Conservation (phyloP, 176 grass and related monocot genomes). For the Oryza glaberrima region DNA sequence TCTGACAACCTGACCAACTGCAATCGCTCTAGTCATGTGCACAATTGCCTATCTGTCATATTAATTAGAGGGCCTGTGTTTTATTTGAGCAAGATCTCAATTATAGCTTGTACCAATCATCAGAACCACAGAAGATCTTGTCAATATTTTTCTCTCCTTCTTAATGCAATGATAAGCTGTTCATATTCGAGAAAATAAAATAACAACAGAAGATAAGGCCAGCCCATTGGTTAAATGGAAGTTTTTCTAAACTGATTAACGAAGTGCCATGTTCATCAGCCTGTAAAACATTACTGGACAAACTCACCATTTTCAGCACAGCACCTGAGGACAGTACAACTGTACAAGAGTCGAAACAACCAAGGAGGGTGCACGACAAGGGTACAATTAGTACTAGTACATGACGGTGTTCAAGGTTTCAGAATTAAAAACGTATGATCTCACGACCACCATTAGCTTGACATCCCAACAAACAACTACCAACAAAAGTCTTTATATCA, state of each 20-base stretch:
- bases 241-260: constrained; percentile 25
- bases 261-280: not conserved
- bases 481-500: not conserved
- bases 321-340: not conserved
- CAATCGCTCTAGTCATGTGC: not conserved
- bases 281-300: not conserved
- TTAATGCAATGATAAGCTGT: no score
- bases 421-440: not conserved
- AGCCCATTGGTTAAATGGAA: constrained; percentile 1
- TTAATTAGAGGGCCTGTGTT: not conserved
- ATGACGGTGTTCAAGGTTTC: not conserved
- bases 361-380: not conserved
- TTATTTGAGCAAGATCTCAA: constrained; percentile 16
- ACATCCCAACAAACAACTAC: not conserved
- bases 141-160: no score
- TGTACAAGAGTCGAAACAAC: not conserved
- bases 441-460: not conserved
- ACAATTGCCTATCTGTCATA: not conserved
- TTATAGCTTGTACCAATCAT: not conserved
- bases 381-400: not conserved
- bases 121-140: constrained; percentile 7
- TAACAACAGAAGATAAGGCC: not conserved
- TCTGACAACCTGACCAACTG: not conserved
- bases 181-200: no score
- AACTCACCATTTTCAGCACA: not conserved